Evolutionary conservation across 768 basidiomycete genomes (phyloP).

Genomic region (Aureoboletus auriporus): DNA sequence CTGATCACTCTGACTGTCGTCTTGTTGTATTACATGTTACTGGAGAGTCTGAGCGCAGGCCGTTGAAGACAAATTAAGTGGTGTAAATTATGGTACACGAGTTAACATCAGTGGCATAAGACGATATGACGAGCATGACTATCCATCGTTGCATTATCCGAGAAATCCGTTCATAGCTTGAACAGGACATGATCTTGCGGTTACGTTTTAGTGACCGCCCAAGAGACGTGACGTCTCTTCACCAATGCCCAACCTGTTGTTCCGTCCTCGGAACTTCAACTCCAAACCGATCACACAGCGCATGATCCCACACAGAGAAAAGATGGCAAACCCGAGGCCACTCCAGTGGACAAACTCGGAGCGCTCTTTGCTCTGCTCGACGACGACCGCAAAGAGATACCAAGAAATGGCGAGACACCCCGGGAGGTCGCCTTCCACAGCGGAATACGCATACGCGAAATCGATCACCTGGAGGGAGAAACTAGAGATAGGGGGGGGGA

Average conservation of each 20-base stretch:
- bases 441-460: constrained; percentile 63
- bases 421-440: constrained; percentile 61
- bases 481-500: constrained; percentile 25
- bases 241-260: constrained; percentile 30
- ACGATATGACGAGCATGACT: constrained; percentile 1
- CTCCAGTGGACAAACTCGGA: constrained; percentile 64
- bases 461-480: constrained; percentile 57
- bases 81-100: constrained; percentile 9
- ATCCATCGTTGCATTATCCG: not conserved
- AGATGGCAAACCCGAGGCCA: constrained; percentile 57
- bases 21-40: constrained; percentile 20
- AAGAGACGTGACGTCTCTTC: constrained; percentile 31
- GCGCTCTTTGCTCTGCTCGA: constrained; percentile 38
- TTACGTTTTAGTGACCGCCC: constrained; percentile 19
- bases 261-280: constrained; percentile 30
- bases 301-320: constrained; percentile 61
- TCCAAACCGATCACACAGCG: constrained; percentile 46
- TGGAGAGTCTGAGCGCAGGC: constrained; percentile 6
- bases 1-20: constrained; percentile 10
- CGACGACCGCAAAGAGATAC: constrained; percentile 64
- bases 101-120: constrained; percentile 3
- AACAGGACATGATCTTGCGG: not conserved
- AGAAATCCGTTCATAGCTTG: not conserved
- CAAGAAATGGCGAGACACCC: constrained; percentile 65
- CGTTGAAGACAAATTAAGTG: constrained; percentile 13